Percentiles rank a stretch among this genome's conserved stretches.
Conservation (phyloP, 805 yeast genomes). For the Pichia thaimueangensis region DNA sequence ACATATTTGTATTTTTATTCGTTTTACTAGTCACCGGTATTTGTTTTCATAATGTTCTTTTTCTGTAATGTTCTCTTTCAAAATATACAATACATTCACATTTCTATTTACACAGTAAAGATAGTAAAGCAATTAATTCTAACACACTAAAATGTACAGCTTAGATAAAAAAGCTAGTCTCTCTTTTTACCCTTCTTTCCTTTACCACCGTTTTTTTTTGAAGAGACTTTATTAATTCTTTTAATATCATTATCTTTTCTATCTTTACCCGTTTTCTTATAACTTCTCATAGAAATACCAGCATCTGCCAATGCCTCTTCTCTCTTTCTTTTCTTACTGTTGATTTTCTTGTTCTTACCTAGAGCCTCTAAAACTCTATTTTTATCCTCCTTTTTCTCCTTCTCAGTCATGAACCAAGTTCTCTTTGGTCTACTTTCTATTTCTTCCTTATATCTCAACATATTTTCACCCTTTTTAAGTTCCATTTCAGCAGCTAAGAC, state of each 20-base stretch:
- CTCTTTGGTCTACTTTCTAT: slow-evolving; percentile 87
- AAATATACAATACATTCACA: too few species aligned
- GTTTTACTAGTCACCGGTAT: too few species aligned
- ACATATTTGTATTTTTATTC: too few species aligned
- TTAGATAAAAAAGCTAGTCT: too few species aligned
- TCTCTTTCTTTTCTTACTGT: slow-evolving; percentile 64
- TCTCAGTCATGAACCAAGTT: slow-evolving; percentile 85
- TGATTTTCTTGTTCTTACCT: slow-evolving; percentile 40
- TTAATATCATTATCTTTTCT: slow-evolving; percentile 46
- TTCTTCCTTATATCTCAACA: slow-evolving; percentile 73
- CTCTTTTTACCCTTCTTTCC: slow-evolving; percentile 25
- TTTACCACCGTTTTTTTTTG: slow-evolving; percentile 19
- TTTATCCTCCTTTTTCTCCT: slow-evolving; percentile 44
- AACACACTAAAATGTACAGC: too few species aligned
- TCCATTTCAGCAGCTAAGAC: slow-evolving; percentile 87
- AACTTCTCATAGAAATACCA: slow-evolving; percentile 41
- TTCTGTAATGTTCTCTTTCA: too few species aligned
- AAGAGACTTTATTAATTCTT: slow-evolving; percentile 28
- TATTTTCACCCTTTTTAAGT: slow-evolving; percentile 74
- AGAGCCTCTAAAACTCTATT: slow-evolving; percentile 24
- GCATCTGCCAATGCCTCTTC: slow-evolving; percentile 55
- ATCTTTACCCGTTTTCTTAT: slow-evolving; percentile 76
- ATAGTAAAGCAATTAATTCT: too few species aligned
- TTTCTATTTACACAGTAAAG: too few species aligned
- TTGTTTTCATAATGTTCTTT: too few species aligned